Conservation (phyloP, 1,284 basidiomycete genomes). For the Apiotrichum sp. region DNA sequence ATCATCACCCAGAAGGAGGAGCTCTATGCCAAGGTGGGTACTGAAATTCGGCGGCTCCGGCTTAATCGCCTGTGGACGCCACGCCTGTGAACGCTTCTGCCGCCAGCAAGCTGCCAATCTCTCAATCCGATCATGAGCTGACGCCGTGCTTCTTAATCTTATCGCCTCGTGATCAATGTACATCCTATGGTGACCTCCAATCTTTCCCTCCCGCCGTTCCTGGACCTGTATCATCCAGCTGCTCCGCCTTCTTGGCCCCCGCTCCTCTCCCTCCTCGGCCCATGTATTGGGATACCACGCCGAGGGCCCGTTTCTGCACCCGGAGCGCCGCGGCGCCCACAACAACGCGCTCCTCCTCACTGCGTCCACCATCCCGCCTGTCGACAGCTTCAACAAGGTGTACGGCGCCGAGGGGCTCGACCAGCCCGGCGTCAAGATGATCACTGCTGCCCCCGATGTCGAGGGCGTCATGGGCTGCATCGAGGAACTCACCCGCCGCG, state of each 20-base stretch:
- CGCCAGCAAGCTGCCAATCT: no score
- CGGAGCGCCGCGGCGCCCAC: constrained; percentile 71
- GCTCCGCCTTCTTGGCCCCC: constrained; percentile 48
- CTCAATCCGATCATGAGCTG: no score
- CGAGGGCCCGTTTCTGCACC: constrained; percentile 74
- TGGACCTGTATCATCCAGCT: constrained; percentile 39
- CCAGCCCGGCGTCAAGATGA: constrained; percentile 63
- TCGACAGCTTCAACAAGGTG: constrained; percentile 59
- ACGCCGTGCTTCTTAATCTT: neutral
- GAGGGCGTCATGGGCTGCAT: constrained; percentile 70
- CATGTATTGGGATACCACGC: constrained; percentile 78
- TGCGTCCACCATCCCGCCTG: constrained; percentile 44
- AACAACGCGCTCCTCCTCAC: constrained; percentile 61
- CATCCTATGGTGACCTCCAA: neutral
- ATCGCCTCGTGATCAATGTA: neutral
- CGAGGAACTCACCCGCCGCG: constrained; percentile 56
- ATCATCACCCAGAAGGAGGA: constrained; percentile 53
- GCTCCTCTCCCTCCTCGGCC: constrained; percentile 45
- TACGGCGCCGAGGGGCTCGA: constrained; percentile 56
- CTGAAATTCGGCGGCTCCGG: neutral
- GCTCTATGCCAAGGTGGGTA: constrained; percentile 51
- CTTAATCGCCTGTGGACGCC: neutral
- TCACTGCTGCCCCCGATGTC: constrained; percentile 82
- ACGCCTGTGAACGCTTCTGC: no score
- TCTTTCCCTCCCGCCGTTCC: neutral